phyloP scores from a whole-genome alignment of 352 stramenopile genomes.

The Pythium utonaiense region DNA sequence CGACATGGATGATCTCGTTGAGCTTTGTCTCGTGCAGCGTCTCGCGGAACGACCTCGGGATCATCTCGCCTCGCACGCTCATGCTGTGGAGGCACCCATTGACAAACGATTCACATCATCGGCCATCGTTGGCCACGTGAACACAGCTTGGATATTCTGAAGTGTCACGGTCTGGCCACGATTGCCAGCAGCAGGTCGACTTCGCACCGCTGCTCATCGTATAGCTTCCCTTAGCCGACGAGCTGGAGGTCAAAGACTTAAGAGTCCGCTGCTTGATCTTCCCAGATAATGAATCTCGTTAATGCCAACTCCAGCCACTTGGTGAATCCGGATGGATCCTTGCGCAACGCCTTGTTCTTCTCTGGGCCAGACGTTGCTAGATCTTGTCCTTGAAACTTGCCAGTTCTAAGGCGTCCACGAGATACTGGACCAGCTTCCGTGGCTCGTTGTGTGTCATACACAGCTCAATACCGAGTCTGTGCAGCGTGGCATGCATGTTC shows the following conservation, averaged over 20 bases:
- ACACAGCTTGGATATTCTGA: background rate
- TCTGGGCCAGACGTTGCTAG: background rate
- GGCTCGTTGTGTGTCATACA: background rate
- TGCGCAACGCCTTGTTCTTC: background rate
- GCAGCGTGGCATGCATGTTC: background rate
- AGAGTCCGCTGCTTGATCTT: too few species aligned
- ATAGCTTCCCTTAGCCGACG: too few species aligned
- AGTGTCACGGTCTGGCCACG: conserved; percentile 10
- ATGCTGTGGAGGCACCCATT: background rate
- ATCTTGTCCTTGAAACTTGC: background rate
- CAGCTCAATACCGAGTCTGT: background rate
- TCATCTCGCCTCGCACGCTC: background rate
- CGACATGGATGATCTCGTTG: too few species aligned
- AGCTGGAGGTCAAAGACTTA: too few species aligned
- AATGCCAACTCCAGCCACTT: background rate
- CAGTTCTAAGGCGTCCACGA: background rate
- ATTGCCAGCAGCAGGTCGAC: conserved; percentile 20
- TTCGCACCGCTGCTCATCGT: too few species aligned
- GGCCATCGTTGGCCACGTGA: background rate
- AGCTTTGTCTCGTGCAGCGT: too few species aligned
- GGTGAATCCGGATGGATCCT: background rate
- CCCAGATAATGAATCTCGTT: background rate
- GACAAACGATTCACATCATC: background rate
- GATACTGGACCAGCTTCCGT: conserved; percentile 2
- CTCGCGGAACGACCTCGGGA: too few species aligned